Conservation (phyloP, 106 monocot genomes). For the Allium fistulosum region DNA sequence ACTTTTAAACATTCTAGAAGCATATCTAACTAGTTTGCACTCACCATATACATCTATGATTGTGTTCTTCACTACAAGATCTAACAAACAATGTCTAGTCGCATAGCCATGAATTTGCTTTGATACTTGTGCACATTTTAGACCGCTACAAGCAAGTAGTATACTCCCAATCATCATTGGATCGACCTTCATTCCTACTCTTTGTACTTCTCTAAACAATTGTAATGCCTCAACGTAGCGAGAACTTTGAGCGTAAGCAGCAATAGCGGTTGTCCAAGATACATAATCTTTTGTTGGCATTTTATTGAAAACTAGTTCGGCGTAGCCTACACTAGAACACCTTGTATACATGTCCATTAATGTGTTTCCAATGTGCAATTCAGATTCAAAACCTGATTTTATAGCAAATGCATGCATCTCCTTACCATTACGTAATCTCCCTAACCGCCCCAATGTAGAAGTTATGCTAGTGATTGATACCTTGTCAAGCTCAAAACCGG, state of each 20-base stretch:
- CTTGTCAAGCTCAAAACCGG: slow-evolving; percentile 40
- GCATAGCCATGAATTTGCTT: slow-evolving; percentile 59
- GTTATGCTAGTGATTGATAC: slow-evolving; percentile 54
- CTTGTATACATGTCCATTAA: slow-evolving; percentile 71
- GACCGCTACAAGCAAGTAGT: slow-evolving; percentile 38
- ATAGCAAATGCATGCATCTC: slow-evolving; percentile 84
- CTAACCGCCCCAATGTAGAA: slow-evolving; percentile 53
- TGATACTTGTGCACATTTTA: slow-evolving; percentile 20
- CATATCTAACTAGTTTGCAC: slow-evolving; percentile 34
- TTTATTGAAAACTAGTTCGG: slow-evolving; percentile 27
- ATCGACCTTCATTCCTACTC: slow-evolving; percentile 35
- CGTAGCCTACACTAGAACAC: slow-evolving; percentile 31
- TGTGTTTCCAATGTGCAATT: slow-evolving; percentile 69
- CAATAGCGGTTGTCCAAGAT: slow-evolving; percentile 58
- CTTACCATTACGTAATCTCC: slow-evolving; percentile 35
- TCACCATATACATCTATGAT: slow-evolving; percentile 59
- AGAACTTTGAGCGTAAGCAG: slow-evolving; percentile 37
- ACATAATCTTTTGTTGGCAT: slow-evolving; percentile 50
- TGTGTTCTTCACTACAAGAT: slow-evolving; percentile 50
- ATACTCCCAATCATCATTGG: slow-evolving; percentile 60
- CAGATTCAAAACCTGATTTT: slow-evolving; percentile 47
- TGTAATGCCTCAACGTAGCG: slow-evolving; percentile 32
- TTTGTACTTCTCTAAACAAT: slow-evolving; percentile 33
- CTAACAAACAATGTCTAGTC: slow-evolving; percentile 33
- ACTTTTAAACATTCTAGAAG: slow-evolving; percentile 25